These are phyloP conservation scores for Chionographis japonica DNA, from an alignment of 106 monocot species.

Conservation along the genomic window DNA sequence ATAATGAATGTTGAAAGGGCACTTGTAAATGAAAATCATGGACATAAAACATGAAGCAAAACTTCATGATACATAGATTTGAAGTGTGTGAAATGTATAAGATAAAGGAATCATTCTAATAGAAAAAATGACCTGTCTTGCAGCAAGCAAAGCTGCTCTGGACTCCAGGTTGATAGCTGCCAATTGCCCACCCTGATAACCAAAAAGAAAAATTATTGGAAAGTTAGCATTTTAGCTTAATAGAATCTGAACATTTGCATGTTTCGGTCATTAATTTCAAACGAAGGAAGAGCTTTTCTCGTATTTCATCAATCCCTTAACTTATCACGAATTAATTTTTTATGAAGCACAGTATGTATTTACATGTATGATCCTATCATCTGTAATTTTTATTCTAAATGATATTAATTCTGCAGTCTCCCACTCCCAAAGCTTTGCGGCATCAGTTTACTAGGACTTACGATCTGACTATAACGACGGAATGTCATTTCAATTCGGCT, in stretches of 20 bases:
- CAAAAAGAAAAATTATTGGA: constrained; percentile 4
- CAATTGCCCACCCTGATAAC: constrained; percentile 78
- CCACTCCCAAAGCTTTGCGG: too few relatives aligned
- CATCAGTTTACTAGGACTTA: too few relatives aligned
- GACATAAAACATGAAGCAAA: neutral
- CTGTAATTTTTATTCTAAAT: too few relatives aligned
- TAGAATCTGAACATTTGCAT: neutral
- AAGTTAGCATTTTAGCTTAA: neutral
- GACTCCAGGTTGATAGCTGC: constrained; percentile 87
- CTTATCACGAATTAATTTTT: too few relatives aligned
- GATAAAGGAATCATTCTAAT: neutral
- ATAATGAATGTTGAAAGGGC: too few relatives aligned
- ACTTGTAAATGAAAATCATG: neutral
- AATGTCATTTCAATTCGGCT: too few relatives aligned
- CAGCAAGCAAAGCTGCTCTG: constrained; percentile 72
- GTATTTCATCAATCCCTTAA: too few relatives aligned
- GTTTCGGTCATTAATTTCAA: neutral
- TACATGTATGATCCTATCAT: too few relatives aligned
- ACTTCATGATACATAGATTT: neutral
- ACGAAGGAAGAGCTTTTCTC: neutral
- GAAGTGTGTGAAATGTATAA: neutral
- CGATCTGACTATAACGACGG: too few relatives aligned
- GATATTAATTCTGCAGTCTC: too few relatives aligned
- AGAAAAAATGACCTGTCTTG: constrained; percentile 65
- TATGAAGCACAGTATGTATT: too few relatives aligned